These are phyloP conservation scores for thale cress (Arabidopsis thaliana) DNA, from an alignment of 345 rosid species.

Conservation along the genomic window DNA sequence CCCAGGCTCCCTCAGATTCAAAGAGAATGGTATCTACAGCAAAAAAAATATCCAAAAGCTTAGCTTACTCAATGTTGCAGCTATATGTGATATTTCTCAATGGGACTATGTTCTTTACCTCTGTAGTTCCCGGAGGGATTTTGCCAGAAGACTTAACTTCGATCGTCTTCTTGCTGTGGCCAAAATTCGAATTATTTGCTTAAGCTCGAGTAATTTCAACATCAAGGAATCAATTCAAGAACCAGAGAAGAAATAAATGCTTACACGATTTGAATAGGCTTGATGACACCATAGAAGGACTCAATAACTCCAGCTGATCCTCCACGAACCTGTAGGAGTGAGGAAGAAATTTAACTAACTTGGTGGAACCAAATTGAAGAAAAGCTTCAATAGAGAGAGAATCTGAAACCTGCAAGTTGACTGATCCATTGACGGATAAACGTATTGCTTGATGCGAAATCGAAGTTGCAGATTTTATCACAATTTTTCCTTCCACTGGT, in stretches of 20 bases:
- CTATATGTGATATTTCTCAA: not conserved
- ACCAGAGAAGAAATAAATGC: slow-evolving; percentile 21
- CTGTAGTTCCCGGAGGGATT: slow-evolving; percentile 80
- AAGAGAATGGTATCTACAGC: slow-evolving; percentile 76
- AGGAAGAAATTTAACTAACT: not conserved
- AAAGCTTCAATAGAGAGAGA: not conserved
- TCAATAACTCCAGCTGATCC: slow-evolving; percentile 92
- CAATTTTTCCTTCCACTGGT: slow-evolving; percentile 67
- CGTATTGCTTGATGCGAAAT: slow-evolving; percentile 77
- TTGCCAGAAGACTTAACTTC: slow-evolving; percentile 73
- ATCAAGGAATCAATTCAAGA: not conserved
- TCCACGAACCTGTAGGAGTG: slow-evolving; percentile 66
- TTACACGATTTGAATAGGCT: slow-evolving; percentile 75
- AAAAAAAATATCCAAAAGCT: not conserved
- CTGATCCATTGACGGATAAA: slow-evolving; percentile 70
- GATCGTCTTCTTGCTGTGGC: slow-evolving; percentile 62
- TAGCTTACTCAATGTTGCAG: not conserved
- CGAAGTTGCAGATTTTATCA: slow-evolving; percentile 70
- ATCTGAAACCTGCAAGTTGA: slow-evolving; percentile 68
- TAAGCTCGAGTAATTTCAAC: not conserved
- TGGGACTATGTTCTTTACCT: slow-evolving; percentile 52
- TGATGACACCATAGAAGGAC: slow-evolving; percentile 76
- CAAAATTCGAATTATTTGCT: slow-evolving; percentile 7
- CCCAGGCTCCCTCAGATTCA: slow-evolving; percentile 54
- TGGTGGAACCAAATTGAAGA: not conserved